Evolutionary conservation across 805 yeast genomes (phyloP), one percentile per base, ranked within the genome.

Genomic region (Priceomyces melissophilus): DNA sequence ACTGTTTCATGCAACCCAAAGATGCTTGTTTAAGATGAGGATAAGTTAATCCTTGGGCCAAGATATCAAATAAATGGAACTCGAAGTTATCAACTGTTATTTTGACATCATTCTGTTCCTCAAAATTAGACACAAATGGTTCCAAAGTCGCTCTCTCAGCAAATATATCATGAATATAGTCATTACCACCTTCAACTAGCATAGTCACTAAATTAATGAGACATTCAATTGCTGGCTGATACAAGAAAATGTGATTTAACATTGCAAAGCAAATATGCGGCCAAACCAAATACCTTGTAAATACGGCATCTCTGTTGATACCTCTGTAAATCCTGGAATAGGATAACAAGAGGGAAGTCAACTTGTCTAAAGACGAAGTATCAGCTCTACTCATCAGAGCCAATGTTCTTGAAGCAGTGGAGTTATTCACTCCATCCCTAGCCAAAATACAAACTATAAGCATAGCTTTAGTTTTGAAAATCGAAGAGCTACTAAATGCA

Each of bases 391-490:
- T 40, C 47, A 60, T 51, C 38, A 63, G 30, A 39, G 57, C 57
- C 42, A 63, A 47, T 8, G 61, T 49, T 29, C 61, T 53, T 4
- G 67, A 61, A 1, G 66, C 67, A 1, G 76, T 49, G 67, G 69
- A 66, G 50, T 82, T 86, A 37, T 78, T 77, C 17, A 84, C 75
- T 20, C 87, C 88, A 10, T 69, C 62, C 45, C 76, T 77, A 0
- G 87, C 74, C 33, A 87, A 58, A 29, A 83, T 78, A 30, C 96
- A 93, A 12, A 86, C 69, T 4, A 85, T 75, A 46, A 86, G 65
- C 46, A 82, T 64, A 0, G 89, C 86, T 40, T 91, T 69, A 4
- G 79, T 76, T 50, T 84, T 86, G 37, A 85, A 69, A 29, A 81
- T 74, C 0, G 87, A 77, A 17, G 71, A 69, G 3, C 68, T 60